phyloP scores from a whole-genome alignment of 1,284 basidiomycete species.

The Lentinus polychrous region DNA sequence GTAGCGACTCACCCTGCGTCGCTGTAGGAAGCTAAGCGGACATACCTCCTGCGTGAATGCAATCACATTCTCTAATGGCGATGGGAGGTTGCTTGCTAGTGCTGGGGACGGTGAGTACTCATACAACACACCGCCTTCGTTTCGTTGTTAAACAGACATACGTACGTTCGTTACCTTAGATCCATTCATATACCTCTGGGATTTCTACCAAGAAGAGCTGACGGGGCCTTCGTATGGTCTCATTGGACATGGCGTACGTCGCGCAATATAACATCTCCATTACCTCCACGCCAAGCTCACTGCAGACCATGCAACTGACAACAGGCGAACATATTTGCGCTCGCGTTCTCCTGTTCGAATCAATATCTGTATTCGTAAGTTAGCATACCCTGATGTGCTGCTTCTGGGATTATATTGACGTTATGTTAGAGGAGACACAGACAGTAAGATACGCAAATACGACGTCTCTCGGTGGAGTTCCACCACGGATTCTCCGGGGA shows the following conservation, averaged over 20 bases:
- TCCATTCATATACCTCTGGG: slow-evolving; percentile 55
- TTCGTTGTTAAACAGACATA: neutral
- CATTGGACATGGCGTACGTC: slow-evolving; percentile 45
- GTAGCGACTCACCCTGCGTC: slow-evolving; percentile 1
- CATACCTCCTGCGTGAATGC: slow-evolving; percentile 72
- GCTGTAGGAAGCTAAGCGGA: slow-evolving; percentile 43
- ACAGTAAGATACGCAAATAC: slow-evolving; percentile 50
- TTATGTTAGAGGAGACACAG: slow-evolving; percentile 53
- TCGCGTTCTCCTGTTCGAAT: slow-evolving; percentile 61
- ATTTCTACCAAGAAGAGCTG: slow-evolving; percentile 60
- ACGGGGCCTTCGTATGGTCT: slow-evolving; percentile 38
- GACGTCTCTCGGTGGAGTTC: slow-evolving; percentile 32
- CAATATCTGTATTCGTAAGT: slow-evolving; percentile 59
- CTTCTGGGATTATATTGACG: slow-evolving; percentile 6
- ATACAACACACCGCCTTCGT: too few species aligned
- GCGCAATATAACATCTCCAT: too few species aligned
- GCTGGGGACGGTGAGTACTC: slow-evolving; percentile 62
- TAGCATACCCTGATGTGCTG: slow-evolving; percentile 1
- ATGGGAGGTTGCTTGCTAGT: slow-evolving; percentile 65
- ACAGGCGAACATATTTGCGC: slow-evolving; percentile 63
- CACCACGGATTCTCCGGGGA: slow-evolving; percentile 13
- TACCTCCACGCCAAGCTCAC: too few species aligned
- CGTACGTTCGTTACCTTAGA: slow-evolving; percentile 34
- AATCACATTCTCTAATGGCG: slow-evolving; percentile 52
- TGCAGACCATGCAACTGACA: too few species aligned